Conservation (phyloP, 2,329 filamentous ascomycete species). For the Scleromitrula shiraiana region DNA sequence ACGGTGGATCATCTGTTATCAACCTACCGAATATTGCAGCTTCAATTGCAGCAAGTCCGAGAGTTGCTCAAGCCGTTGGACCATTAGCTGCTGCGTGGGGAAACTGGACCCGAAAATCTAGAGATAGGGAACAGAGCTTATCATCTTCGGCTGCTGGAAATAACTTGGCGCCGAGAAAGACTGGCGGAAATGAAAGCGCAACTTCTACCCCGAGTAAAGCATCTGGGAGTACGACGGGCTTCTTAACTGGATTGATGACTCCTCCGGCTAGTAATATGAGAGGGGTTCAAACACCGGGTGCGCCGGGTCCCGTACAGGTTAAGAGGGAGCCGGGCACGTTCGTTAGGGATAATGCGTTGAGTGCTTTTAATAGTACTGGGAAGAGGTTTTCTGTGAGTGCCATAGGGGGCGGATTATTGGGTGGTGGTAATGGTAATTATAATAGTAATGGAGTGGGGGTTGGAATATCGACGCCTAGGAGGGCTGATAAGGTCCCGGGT, state of each 20-base stretch:
- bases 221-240: slow-evolving; percentile 43
- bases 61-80: slow-evolving; percentile 74
- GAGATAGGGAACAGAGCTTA: slow-evolving; percentile 27
- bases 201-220: slow-evolving; percentile 16
- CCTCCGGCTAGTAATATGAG: slow-evolving; percentile 60
- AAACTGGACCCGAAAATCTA: slow-evolving; percentile 66
- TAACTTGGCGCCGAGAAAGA: too few relatives aligned
- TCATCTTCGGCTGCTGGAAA: too few relatives aligned
- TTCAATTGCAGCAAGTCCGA: slow-evolving; percentile 58
- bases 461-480: slow-evolving; percentile 28
- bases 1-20: slow-evolving; percentile 57
- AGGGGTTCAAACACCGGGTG: slow-evolving; percentile 1
- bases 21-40: slow-evolving; percentile 70
- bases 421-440: too few relatives aligned
- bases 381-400: slow-evolving; percentile 48
- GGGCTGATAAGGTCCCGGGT: slow-evolving; percentile 35
- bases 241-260: slow-evolving; percentile 76
- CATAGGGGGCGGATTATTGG: too few relatives aligned
- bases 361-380: slow-evolving; percentile 53
- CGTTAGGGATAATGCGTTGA: slow-evolving; percentile 23
- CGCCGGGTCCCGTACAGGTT: slow-evolving; percentile 28
- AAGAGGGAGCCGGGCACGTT: slow-evolving; percentile 37
- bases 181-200: slow-evolving; percentile 15
- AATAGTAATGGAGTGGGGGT: too few relatives aligned
- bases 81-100: slow-evolving; percentile 86